phyloP scores from a whole-genome alignment of 257 asterid species.

The Rhazya stricta region DNA sequence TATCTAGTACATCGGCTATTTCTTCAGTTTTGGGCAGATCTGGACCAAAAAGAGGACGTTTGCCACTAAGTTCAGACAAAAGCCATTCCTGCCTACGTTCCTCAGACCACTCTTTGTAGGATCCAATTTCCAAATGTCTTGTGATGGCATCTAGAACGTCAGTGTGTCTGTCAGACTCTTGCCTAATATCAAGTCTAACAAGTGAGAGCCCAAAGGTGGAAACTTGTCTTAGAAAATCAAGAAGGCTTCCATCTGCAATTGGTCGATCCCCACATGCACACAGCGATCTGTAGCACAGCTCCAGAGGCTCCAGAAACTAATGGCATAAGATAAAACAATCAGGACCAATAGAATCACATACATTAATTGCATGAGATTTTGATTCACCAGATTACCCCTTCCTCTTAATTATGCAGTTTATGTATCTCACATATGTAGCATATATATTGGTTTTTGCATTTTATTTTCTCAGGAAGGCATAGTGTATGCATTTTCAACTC shows the following conservation, averaged over 20 bases:
- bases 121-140: slow-evolving; percentile 71
- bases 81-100: slow-evolving; percentile 89
- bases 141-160: slow-evolving; percentile 90
- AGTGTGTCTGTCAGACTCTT: slow-evolving; percentile 89
- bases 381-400: background rate
- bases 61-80: slow-evolving; percentile 72
- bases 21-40: slow-evolving; percentile 91
- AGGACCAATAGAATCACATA: background rate
- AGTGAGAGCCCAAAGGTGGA: slow-evolving; percentile 90
- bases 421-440: background rate
- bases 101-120: slow-evolving; percentile 89
- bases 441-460: background rate
- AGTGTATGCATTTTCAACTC: background rate
- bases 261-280: slow-evolving; percentile 84
- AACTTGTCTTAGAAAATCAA: slow-evolving; percentile 88
- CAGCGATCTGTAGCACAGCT: slow-evolving; percentile 86
- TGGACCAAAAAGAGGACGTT: slow-evolving; percentile 85
- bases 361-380: background rate
- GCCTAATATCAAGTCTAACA: slow-evolving; percentile 88
- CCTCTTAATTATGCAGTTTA: background rate
- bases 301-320: slow-evolving; percentile 91
- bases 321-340: slow-evolving; percentile 10
- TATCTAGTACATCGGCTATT: slow-evolving; percentile 73
- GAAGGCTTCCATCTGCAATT: slow-evolving; percentile 94
- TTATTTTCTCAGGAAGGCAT: background rate